Conservation (phyloP, 148 eudicot genomes). For the Chenopodium quinoa region DNA sequence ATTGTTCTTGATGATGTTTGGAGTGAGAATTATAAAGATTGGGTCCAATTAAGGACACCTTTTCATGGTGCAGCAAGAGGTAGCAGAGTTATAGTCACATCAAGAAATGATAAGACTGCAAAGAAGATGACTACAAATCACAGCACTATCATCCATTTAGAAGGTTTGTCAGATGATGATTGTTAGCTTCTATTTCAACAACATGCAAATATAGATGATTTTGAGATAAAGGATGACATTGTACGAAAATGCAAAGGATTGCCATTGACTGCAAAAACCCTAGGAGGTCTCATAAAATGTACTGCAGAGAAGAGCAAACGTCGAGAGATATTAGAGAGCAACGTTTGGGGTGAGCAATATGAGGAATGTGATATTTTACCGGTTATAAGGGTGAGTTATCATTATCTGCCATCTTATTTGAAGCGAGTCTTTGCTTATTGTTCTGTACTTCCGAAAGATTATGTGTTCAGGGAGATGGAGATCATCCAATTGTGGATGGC, state of each 20-base stretch:
- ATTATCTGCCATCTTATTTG: background rate
- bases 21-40: background rate
- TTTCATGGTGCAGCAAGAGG: background rate
- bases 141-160: background rate
- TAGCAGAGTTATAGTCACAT: background rate
- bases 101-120: background rate
- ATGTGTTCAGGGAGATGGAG: background rate
- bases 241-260: background rate
- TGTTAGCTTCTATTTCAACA: constrained; percentile 10
- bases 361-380: background rate
- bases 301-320: background rate
- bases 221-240: background rate
- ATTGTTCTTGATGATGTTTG: constrained; percentile 24
- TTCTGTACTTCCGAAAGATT: constrained; percentile 2
- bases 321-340: background rate
- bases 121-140: background rate
- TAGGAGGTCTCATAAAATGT: constrained; percentile 7
- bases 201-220: background rate
- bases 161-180: constrained; percentile 1
- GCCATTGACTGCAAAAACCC: constrained; percentile 18
- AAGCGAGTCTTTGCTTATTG: background rate
- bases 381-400: constrained; percentile 1
- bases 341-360: background rate
- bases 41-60: background rate
- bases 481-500: constrained; percentile 11